phyloP scores from a whole-genome alignment of 164 flowering plant genomes.

The Nelumbo lutea region DNA sequence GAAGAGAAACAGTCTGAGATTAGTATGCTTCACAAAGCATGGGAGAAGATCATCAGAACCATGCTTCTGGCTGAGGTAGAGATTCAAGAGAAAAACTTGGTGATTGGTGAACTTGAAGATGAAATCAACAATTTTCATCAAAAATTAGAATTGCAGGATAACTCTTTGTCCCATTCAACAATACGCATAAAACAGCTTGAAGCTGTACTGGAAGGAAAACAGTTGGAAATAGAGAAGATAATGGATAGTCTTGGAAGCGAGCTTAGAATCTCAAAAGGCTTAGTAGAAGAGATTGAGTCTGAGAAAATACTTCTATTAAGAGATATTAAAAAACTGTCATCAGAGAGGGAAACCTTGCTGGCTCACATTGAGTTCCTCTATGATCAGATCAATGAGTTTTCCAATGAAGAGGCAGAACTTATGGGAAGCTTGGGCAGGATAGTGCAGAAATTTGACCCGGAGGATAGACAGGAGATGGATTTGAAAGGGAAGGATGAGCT shows the following conservation, averaged over 20 bases:
- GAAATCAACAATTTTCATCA: constrained; percentile 20
- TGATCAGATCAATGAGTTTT: constrained; percentile 20
- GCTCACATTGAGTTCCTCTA: constrained; percentile 10
- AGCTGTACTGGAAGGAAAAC: constrained; percentile 26
- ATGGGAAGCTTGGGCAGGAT: constrained; percentile 25
- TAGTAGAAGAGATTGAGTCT: constrained; percentile 14
- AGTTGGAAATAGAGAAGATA: constrained; percentile 17
- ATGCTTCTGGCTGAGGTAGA: constrained; percentile 17
- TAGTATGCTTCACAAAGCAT: constrained; percentile 17
- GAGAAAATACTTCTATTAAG: constrained; percentile 19
- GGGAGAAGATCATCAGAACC: constrained; percentile 14
- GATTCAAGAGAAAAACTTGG: constrained; percentile 18
- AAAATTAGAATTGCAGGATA: constrained; percentile 22
- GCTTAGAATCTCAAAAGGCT: constrained; percentile 7
- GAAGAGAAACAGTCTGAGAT: constrained; percentile 21
- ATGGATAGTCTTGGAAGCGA: constrained; percentile 14
- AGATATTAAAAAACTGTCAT: constrained; percentile 22
- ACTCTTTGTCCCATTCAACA: constrained; percentile 15
- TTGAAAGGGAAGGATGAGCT: constrained; percentile 7
- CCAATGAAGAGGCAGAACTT: constrained; percentile 21
- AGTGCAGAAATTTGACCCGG: constrained; percentile 12
- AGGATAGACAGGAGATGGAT: constrained; percentile 2
- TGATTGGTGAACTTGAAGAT: constrained; percentile 24
- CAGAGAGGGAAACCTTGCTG: constrained; percentile 22
- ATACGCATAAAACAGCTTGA: constrained; percentile 21